Evolutionary conservation across 768 basidiomycete species (phyloP).

Genomic region (Boletus sp.): DNA sequence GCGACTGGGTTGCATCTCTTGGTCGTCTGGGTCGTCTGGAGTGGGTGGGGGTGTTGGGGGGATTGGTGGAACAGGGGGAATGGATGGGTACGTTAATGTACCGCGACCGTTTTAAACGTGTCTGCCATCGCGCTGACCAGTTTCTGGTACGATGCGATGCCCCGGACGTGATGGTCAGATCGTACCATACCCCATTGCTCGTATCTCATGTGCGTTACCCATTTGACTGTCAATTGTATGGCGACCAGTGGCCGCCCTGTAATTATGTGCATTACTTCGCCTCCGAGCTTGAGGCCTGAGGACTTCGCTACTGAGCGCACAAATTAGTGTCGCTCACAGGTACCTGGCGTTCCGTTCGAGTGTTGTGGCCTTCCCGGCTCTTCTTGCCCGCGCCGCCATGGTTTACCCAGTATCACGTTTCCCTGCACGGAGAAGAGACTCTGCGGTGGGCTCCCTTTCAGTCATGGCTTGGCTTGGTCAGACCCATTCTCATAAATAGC

Average conservation of each 20-base stretch:
- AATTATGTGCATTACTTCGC: too few species aligned
- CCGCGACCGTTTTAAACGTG: constrained; percentile 16
- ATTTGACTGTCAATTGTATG: background rate
- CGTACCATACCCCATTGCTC: background rate
- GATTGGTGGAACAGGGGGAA: constrained; percentile 34
- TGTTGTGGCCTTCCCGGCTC: too few species aligned
- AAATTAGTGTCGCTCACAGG: too few species aligned
- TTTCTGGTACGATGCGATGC: background rate
- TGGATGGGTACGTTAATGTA: constrained; percentile 6
- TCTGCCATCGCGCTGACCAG: background rate
- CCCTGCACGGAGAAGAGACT: too few species aligned
- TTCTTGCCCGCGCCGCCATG: too few species aligned
- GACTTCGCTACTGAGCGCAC: too few species aligned
- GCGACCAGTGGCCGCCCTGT: background rate
- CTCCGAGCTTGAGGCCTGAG: too few species aligned
- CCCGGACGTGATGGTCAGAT: background rate
- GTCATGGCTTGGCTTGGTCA: too few species aligned
- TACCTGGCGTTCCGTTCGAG: too few species aligned
- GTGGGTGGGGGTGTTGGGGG: constrained; percentile 60
- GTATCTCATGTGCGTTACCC: background rate
- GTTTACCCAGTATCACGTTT: too few species aligned
- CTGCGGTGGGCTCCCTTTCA: too few species aligned
- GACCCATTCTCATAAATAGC: too few species aligned
- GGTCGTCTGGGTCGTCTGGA: constrained; percentile 64
- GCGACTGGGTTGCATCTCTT: constrained; percentile 74